Evolutionary conservation across 78 protist genomes (phyloP).

Genomic region (Protostelium mycophagum): DNA sequence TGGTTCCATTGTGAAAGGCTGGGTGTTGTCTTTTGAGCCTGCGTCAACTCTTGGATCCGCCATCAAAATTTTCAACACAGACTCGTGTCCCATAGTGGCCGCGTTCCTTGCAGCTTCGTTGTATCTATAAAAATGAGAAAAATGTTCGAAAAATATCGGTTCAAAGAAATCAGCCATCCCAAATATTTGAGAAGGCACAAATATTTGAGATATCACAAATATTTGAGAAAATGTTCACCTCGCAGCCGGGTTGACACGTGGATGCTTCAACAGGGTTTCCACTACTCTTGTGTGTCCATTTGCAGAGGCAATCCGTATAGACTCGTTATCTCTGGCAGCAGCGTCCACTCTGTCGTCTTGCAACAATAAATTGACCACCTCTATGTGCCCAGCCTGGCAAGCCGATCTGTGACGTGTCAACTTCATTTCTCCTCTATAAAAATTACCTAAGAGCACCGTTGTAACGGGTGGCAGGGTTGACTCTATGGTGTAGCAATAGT

Average conservation of each 20-base stretch:
- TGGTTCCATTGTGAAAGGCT: no score
- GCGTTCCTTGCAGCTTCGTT: not conserved
- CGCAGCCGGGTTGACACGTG: not conserved
- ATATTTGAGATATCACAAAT: no score
- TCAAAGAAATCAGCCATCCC: no score
- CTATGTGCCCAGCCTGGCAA: not conserved
- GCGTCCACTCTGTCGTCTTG: not conserved
- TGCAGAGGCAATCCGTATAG: not conserved
- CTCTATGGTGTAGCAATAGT: not conserved
- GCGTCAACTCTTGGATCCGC: not conserved
- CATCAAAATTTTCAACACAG: not conserved
- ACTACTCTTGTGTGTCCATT: not conserved
- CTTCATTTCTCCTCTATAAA: no score
- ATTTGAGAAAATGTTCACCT: no score
- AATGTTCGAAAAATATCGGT: no score
- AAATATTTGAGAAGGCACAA: no score
- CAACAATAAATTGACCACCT: not conserved
- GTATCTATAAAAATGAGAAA: not conserved
- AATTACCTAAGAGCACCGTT: not conserved
- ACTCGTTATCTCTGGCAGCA: not conserved
- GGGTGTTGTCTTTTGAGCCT: not conserved
- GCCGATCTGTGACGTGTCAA: not conserved
- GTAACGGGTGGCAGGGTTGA: not conserved
- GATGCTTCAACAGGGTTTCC: not conserved
- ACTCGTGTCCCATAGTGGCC: not conserved